A percentile compares a stretch with the other conserved stretches of the same genome.
Evolutionary conservation across 768 basidiomycete genomes (phyloP).

Genomic region (Phallus indusiatus): DNA sequence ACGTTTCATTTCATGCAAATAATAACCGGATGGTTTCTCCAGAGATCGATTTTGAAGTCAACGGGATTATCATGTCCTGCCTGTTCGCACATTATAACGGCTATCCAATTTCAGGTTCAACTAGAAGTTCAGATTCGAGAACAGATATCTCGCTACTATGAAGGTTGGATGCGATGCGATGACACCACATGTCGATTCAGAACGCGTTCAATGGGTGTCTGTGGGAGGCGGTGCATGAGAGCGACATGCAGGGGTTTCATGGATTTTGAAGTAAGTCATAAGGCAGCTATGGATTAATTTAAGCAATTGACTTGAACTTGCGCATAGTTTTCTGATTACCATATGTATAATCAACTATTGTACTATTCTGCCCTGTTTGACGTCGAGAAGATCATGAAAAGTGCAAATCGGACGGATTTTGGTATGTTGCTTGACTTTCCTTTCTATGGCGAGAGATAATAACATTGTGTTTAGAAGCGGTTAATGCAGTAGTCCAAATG

Average conservation of each 20-base stretch:
- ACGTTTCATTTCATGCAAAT: background rate
- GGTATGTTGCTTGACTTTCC: slow-evolving; percentile 6
- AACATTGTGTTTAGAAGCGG: slow-evolving; percentile 40
- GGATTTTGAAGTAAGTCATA: slow-evolving; percentile 55
- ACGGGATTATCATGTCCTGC: slow-evolving; percentile 57
- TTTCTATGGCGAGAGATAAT: background rate
- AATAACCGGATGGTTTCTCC: background rate
- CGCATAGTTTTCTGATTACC: slow-evolving; percentile 68
- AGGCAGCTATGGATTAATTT: background rate
- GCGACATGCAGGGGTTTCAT: slow-evolving; percentile 62
- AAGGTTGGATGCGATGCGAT: slow-evolving; percentile 82
- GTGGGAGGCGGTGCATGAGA: slow-evolving; percentile 73
- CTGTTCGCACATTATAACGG: slow-evolving; percentile 45
- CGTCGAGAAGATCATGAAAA: slow-evolving; percentile 46
- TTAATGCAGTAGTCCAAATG: slow-evolving; percentile 36
- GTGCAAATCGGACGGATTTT: slow-evolving; percentile 37
- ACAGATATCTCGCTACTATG: slow-evolving; percentile 74
- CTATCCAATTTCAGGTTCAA: slow-evolving; percentile 67
- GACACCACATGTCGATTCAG: slow-evolving; percentile 75
- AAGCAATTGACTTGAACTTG: slow-evolving; percentile 4
- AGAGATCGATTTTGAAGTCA: slow-evolving; percentile 60
- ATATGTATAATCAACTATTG: slow-evolving; percentile 84
- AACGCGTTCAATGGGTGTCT: slow-evolving; percentile 92
- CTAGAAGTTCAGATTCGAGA: slow-evolving; percentile 79
- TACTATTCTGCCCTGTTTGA: slow-evolving; percentile 80